Base-by-base conservation (phyloP, 352 stramenopile species). In the Stramenopiles sp. region DNA sequence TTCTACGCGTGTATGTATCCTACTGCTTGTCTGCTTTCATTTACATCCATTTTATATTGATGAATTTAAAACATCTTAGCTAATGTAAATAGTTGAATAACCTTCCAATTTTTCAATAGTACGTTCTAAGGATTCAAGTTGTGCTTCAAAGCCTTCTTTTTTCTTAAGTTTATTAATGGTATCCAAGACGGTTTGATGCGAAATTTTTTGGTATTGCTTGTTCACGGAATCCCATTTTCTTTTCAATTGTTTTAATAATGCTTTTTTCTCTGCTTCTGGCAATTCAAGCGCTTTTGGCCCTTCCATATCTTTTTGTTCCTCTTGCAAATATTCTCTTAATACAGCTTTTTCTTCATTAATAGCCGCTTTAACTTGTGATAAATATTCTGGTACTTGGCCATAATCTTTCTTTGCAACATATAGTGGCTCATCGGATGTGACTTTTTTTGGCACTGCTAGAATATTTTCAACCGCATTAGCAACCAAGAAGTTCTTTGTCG, bases 141-240 rank as follows among this genome's bases (percentile, higher is more conserved):
- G 65, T 7, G 13, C 4, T 76, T 76, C 65, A 76, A 76, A 76
- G 4, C 65, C 65, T 76, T 76, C 65, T 13, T 76, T 76, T 33
- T 79, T 87, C 69, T 90, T 87, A 43, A 96, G 91, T 81, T 97
- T 94, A 78, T 92, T 90, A 0, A 93, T 84, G 38, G 90, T 96
- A 82, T 97, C 92, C 73, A 97, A 92, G 20, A 91, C 88, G 6
- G 95, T 90, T 79, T 95, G 93, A 84, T 97, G 93, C 78, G 90
- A 95, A 13, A 96, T 86, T 81, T 94, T 96, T 83, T 97, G 93
- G 84, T 97, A 97, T 83, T 96, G 90, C 38, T 81, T 78, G 81
- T 97, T 97, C 30, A 95, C 90, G 32, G 93, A 87, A 80, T 96
- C 92, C 92, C 93, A 97, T 83, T 95, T 94, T 43, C 86, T 87